Conservation (phyloP, 2,329 filamentous ascomycete genomes). For the Venturia pyrina region DNA sequence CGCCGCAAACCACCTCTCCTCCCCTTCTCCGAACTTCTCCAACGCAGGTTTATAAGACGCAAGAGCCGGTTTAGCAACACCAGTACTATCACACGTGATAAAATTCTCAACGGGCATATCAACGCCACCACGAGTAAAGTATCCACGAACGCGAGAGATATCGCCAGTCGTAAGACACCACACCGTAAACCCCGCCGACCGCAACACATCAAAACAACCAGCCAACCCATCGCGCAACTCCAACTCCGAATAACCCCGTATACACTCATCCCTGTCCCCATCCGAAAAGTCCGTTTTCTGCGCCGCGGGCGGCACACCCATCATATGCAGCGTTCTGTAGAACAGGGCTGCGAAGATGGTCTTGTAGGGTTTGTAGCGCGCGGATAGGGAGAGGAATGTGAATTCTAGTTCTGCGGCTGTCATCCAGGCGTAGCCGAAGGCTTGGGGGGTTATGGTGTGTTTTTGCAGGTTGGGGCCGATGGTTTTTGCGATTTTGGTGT, state of each 20-base stretch:
- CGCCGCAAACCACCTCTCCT: conserved; percentile 44
- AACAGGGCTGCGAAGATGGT: conserved; percentile 36
- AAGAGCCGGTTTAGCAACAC: conserved; percentile 41
- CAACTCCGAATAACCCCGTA: conserved; percentile 18
- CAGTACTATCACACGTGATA: conserved; percentile 39
- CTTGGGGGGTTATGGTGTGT: conserved; percentile 22
- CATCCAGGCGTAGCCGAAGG: conserved; percentile 39
- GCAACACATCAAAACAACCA: not conserved
- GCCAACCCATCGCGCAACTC: conserved; percentile 30
- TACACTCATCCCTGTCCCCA: not conserved
- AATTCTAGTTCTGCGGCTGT: conserved; percentile 40
- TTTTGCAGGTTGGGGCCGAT: conserved; percentile 31
- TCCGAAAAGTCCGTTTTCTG: not conserved
- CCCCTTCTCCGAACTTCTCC: conserved; percentile 29
- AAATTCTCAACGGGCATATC: conserved; percentile 43
- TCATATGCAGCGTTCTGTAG: conserved; percentile 36
- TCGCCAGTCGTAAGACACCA: not conserved
- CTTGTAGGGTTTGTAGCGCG: conserved; percentile 34
- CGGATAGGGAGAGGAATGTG: conserved; percentile 38
- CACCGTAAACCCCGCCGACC: not conserved
- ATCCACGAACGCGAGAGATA: conserved; percentile 26
- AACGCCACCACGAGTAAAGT: conserved; percentile 40
- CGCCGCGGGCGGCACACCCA: conserved; percentile 36
- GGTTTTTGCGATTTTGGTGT: conserved; percentile 29
- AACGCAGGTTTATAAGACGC: conserved; percentile 37